A percentile compares a stretch with the other conserved stretches of the same genome.
Evolutionary conservation across 257 asterid genomes (phyloP).

Genomic region (Cordia subcordata): DNA sequence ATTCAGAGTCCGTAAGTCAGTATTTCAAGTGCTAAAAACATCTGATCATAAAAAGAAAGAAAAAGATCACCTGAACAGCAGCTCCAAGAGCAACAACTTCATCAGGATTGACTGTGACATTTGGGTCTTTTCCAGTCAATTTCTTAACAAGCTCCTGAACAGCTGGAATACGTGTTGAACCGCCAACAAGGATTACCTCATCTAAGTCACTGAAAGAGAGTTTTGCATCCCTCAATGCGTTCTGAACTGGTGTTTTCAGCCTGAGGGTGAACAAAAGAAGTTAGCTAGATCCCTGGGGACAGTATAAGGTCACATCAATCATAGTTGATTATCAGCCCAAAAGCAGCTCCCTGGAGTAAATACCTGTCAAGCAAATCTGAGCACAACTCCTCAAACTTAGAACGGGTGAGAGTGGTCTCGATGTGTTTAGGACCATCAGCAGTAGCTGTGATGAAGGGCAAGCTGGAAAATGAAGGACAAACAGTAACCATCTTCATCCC

Average conservation of each 20-base stretch:
- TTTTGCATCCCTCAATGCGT: slow-evolving; percentile 89
- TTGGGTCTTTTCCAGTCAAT: slow-evolving; percentile 94
- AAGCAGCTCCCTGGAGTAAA: slow-evolving; percentile 11
- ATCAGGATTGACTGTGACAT: slow-evolving; percentile 95
- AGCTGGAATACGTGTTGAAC: slow-evolving; percentile 97
- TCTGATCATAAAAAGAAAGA: too few relatives aligned
- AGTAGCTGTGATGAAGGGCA: slow-evolving; percentile 98
- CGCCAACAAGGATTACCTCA: slow-evolving; percentile 95
- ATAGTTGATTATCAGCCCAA: background rate
- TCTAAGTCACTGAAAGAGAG: slow-evolving; percentile 80
- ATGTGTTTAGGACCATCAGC: slow-evolving; percentile 99
- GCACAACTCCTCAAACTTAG: slow-evolving; percentile 89
- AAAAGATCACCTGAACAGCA: slow-evolving; percentile 75
- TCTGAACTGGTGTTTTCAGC: slow-evolving; percentile 88
- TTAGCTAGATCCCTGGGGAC: background rate
- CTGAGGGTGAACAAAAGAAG: slow-evolving; percentile 24
- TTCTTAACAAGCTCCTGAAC: slow-evolving; percentile 92
- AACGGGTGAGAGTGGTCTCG: slow-evolving; percentile 84
- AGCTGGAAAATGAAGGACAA: slow-evolving; percentile 29
- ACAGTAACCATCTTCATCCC: background rate
- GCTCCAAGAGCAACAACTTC: slow-evolving; percentile 99
- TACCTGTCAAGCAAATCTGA: slow-evolving; percentile 95
- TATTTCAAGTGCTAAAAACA: background rate
- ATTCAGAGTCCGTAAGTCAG: background rate
- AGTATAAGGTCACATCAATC: background rate